These are phyloP conservation scores for Aureobasidium vineae DNA, from an alignment of 2,329 filamentous ascomycete genomes.

Conservation along the genomic window DNA sequence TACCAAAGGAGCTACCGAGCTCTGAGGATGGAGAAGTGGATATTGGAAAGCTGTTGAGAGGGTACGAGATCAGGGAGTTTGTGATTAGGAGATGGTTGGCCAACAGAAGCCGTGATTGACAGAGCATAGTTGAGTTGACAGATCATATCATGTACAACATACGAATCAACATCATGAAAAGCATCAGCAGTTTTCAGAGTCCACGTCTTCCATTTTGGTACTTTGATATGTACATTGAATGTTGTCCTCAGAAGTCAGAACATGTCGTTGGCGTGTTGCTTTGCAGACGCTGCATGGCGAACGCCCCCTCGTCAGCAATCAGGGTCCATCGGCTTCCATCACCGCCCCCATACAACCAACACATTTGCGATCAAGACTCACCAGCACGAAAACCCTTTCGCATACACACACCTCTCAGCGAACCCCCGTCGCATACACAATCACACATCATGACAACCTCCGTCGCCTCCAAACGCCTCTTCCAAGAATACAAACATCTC, in stretches of 20 bases:
- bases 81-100: slow-evolving; percentile 79
- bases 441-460: slow-evolving; percentile 36
- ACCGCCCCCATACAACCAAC: not conserved
- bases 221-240: no score
- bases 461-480: slow-evolving; percentile 71
- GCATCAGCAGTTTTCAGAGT: no score
- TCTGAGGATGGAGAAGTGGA: slow-evolving; percentile 50
- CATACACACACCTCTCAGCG: not conserved
- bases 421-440: not conserved
- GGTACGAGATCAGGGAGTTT: slow-evolving; percentile 77
- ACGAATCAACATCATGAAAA: no score
- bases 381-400: not conserved
- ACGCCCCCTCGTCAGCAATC: not conserved
- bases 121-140: not conserved
- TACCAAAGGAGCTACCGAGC: slow-evolving; percentile 60
- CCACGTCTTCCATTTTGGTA: no score
- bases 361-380: not conserved
- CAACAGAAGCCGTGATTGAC: slow-evolving; percentile 68
- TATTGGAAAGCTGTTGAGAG: slow-evolving; percentile 61
- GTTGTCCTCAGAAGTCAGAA: not conserved
- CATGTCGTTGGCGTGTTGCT: not conserved
- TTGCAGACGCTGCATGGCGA: not conserved
- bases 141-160: no score
- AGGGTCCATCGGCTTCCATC: slow-evolving; percentile 3
- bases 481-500: slow-evolving; percentile 93